Conservation (phyloP, 768 basidiomycete genomes). For the Boletus sensibilis region DNA sequence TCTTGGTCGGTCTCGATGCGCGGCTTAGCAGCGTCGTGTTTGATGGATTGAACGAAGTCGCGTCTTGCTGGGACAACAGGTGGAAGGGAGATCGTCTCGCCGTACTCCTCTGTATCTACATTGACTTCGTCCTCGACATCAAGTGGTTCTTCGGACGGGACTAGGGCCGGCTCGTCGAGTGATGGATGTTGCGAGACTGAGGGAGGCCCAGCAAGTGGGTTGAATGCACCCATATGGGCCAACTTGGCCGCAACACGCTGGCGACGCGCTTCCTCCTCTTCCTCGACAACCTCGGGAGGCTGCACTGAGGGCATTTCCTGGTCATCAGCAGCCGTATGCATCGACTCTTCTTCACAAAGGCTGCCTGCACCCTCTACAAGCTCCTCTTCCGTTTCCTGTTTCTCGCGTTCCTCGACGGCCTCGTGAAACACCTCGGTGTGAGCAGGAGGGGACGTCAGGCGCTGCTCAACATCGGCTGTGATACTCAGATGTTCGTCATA, state of each 20-base stretch:
- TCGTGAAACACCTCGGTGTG: constrained; percentile 4
- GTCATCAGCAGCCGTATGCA: constrained; percentile 3
- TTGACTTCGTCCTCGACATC: constrained; percentile 26
- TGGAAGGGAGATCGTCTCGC: constrained; percentile 20
- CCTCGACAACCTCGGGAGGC: not conserved
- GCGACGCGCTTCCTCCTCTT: constrained; percentile 43
- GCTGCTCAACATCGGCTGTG: not conserved
- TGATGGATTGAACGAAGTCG: constrained; percentile 13
- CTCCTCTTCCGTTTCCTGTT: constrained; percentile 17
- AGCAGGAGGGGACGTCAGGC: not conserved
- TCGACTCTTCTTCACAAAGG: not conserved
- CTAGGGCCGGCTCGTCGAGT: constrained; percentile 8
- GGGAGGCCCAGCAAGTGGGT: constrained; percentile 48
- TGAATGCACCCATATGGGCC: constrained; percentile 61
- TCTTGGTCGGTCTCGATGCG: constrained; percentile 19
- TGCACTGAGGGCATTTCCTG: constrained; percentile 4
- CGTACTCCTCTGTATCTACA: constrained; percentile 26
- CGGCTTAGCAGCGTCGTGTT: constrained; percentile 15
- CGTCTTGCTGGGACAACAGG: constrained; percentile 24
- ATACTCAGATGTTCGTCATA: not conserved
- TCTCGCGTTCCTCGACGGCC: constrained; percentile 7
- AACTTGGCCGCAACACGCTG: constrained; percentile 58
- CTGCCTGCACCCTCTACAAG: constrained; percentile 2
- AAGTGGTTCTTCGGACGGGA: constrained; percentile 2
- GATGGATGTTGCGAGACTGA: constrained; percentile 20